A percentile compares a stretch with the other conserved stretches of the same genome.
Evolutionary conservation across 352 stramenopile genomes (phyloP).

Genomic region (Phytophthora constricta): DNA sequence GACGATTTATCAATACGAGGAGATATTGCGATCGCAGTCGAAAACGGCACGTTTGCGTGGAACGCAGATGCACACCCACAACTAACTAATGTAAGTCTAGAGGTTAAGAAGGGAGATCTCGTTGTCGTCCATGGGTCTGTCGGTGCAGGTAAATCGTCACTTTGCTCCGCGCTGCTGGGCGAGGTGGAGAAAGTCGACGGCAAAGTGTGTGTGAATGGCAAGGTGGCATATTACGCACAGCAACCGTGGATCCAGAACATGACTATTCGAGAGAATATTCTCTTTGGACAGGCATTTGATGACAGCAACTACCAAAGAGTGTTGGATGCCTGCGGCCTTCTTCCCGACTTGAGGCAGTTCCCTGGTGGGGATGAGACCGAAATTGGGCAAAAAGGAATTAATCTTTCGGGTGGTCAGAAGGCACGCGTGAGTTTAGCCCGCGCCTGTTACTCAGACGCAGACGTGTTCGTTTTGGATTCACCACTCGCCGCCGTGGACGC

Average conservation of each 20-base stretch:
- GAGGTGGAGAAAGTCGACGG: constrained; percentile 85
- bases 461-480: constrained; percentile 91
- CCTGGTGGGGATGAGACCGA: constrained; percentile 89
- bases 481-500: constrained; percentile 92
- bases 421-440: constrained; percentile 67
- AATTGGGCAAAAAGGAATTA: constrained; percentile 96
- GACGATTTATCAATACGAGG: neutral
- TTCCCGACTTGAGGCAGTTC: constrained; percentile 85
- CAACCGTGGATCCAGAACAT: constrained; percentile 95
- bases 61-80: constrained; percentile 13
- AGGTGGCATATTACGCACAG: constrained; percentile 77
- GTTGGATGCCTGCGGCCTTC: constrained; percentile 76
- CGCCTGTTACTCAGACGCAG: constrained; percentile 60
- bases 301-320: constrained; percentile 49
- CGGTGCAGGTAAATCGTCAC: constrained; percentile 60
- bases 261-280: constrained; percentile 93
- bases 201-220: constrained; percentile 43
- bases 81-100: constrained; percentile 45
- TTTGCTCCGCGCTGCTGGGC: constrained; percentile 56
- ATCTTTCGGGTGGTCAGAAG: constrained; percentile 94
- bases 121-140: constrained; percentile 56
- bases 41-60: constrained; percentile 44
- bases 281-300: constrained; percentile 84
- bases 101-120: constrained; percentile 50
- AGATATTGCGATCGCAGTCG: constrained; percentile 26